Conservation (phyloP, 306 rosid genomes). For the Dalbergia oliveri region DNA sequence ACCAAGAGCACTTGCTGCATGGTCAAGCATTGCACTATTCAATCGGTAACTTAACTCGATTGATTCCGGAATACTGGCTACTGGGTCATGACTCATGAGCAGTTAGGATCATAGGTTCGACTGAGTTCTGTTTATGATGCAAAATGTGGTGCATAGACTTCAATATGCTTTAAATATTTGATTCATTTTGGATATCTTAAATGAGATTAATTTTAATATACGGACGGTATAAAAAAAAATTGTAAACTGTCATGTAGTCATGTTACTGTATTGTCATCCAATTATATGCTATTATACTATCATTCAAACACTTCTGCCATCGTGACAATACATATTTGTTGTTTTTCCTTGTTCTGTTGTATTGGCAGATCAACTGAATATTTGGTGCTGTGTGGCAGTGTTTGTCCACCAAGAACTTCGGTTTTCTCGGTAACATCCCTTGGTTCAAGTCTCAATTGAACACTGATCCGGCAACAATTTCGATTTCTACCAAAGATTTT, state of each 20-base stretch:
- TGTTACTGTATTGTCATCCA: too few relatives aligned
- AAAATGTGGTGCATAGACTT: neutral
- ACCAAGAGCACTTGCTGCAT: neutral
- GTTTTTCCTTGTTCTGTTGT: constrained; percentile 25
- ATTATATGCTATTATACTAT: too few relatives aligned
- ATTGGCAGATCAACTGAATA: constrained; percentile 42
- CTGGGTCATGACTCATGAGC: neutral
- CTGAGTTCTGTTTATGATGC: neutral
- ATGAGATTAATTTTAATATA: too few relatives aligned
- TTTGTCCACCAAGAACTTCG: constrained; percentile 57
- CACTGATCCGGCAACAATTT: constrained; percentile 46
- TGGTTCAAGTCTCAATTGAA: constrained; percentile 60
- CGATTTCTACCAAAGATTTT: constrained; percentile 37
- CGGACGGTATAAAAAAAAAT: too few relatives aligned
- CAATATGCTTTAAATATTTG: neutral
- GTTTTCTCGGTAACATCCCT: constrained; percentile 58
- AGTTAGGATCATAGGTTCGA: too few relatives aligned
- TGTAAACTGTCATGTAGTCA: too few relatives aligned
- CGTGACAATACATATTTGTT: too few relatives aligned
- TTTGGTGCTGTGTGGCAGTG: constrained; percentile 38
- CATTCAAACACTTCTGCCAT: too few relatives aligned
- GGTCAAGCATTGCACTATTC: neutral
- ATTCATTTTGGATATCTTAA: neutral
- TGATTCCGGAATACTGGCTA: neutral
- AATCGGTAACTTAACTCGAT: neutral